A percentile compares a stretch with the other conserved stretches of the same genome.
phyloP scores from a whole-genome alignment of 768 basidiomycete genomes.

The Podaxis mareebaensis region DNA sequence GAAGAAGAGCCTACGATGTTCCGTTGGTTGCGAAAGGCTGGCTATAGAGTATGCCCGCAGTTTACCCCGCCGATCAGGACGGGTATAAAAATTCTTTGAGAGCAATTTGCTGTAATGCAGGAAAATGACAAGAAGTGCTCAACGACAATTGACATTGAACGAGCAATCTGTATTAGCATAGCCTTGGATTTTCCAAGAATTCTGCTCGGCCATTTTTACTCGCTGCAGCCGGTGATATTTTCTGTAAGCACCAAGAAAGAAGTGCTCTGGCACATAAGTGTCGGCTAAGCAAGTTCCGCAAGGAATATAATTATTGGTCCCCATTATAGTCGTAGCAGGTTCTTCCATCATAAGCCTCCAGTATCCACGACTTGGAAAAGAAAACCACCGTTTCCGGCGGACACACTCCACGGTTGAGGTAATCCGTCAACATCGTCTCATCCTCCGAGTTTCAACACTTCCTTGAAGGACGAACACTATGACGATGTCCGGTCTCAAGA shows the following conservation, averaged over 20 bases:
- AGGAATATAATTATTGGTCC: too few species aligned
- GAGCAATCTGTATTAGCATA: not conserved
- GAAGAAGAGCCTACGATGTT: not conserved
- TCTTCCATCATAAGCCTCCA: not conserved
- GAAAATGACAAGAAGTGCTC: not conserved
- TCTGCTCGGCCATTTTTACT: not conserved
- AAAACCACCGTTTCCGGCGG: not conserved
- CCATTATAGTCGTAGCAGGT: too few species aligned
- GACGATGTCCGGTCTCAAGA: not conserved
- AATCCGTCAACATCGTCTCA: not conserved
- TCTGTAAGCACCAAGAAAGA: too few species aligned
- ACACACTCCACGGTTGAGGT: not conserved
- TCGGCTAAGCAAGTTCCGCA: too few species aligned
- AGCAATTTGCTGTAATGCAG: not conserved
- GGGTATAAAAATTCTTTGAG: not conserved
- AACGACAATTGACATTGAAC: not conserved
- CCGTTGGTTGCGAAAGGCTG: not conserved
- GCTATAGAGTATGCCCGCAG: not conserved
- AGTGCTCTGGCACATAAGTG: too few species aligned
- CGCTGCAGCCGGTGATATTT: not conserved
- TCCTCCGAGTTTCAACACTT: not conserved
- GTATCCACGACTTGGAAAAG: not conserved
- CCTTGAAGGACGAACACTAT: not conserved
- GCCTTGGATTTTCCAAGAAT: not conserved
- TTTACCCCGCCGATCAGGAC: constrained; percentile 7